A percentile compares a stretch with the other conserved stretches of the same genome.
Conservation (phyloP, 2,329 filamentous ascomycete species). For the Fusarium circinatum region DNA sequence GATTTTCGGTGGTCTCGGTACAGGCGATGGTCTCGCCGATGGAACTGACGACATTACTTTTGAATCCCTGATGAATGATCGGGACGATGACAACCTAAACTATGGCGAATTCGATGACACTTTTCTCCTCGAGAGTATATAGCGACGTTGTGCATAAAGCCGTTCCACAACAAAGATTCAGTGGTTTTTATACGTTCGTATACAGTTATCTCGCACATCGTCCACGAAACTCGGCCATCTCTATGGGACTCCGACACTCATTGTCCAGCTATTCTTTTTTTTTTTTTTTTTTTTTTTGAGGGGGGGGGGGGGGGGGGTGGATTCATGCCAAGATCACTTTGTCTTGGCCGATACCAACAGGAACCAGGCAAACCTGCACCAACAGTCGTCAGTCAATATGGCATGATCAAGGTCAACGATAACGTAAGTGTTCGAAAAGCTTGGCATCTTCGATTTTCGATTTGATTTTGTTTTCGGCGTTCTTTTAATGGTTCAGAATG, state of each 20-base stretch:
- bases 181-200: background rate
- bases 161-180: background rate
- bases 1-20: slow-evolving; percentile 50
- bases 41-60: slow-evolving; percentile 55
- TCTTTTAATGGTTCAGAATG: slow-evolving; percentile 1
- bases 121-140: slow-evolving; percentile 54
- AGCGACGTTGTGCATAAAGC: background rate
- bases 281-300: too few relatives aligned
- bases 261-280: background rate
- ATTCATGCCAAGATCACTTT: background rate
- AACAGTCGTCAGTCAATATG: background rate
- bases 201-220: background rate
- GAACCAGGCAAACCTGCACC: background rate
- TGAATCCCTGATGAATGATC: slow-evolving; percentile 60
- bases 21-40: slow-evolving; percentile 48
- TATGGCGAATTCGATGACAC: slow-evolving; percentile 56
- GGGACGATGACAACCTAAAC: slow-evolving; percentile 50
- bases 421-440: background rate
- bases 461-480: background rate
- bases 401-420: background rate
- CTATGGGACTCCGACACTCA: background rate
- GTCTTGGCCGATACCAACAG: background rate
- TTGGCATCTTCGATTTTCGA: background rate
- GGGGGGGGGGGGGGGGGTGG: too few relatives aligned
- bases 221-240: background rate